phyloP scores from a whole-genome alignment of 1,284 basidiomycete genomes.

The Naganishia sp. region DNA sequence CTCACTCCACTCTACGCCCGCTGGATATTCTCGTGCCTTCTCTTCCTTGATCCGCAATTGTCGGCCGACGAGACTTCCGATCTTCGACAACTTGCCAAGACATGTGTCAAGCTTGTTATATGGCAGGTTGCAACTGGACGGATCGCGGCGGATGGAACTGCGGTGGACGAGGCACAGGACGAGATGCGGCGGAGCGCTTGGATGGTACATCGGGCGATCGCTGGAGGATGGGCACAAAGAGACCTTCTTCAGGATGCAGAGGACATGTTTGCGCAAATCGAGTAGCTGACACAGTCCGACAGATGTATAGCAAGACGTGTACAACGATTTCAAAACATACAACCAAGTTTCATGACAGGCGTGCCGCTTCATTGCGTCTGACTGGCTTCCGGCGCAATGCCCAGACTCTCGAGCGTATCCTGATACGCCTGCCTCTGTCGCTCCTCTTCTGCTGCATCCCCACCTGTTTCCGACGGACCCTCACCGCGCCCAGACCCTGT shows the following conservation, averaged over 20 bases:
- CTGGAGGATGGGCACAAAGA: constrained; percentile 77
- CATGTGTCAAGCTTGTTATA: constrained; percentile 27
- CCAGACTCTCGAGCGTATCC: constrained; percentile 19
- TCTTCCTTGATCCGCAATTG: constrained; percentile 30
- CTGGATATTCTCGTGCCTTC: constrained; percentile 33
- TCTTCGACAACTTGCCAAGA: constrained; percentile 30
- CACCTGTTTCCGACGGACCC: neutral
- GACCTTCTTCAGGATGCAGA: constrained; percentile 83
- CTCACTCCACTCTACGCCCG: constrained; percentile 29
- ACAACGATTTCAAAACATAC: neutral
- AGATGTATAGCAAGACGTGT: neutral
- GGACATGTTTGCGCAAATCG: constrained; percentile 37
- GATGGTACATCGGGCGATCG: constrained; percentile 74
- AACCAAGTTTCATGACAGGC: neutral
- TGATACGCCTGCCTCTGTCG: constrained; percentile 11
- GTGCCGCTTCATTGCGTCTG: neutral
- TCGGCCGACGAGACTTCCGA: constrained; percentile 28
- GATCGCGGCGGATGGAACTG: constrained; percentile 5
- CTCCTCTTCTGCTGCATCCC: neutral
- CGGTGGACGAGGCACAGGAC: constrained; percentile 28
- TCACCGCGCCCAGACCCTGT: neutral
- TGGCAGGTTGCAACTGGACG: constrained; percentile 32
- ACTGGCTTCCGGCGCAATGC: constrained; percentile 20
- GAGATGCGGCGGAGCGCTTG: constrained; percentile 62
- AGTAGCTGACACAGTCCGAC: neutral